Base-by-base conservation (phyloP, 2,329 filamentous ascomycete species). In the Epicoccum sorghinum region DNA sequence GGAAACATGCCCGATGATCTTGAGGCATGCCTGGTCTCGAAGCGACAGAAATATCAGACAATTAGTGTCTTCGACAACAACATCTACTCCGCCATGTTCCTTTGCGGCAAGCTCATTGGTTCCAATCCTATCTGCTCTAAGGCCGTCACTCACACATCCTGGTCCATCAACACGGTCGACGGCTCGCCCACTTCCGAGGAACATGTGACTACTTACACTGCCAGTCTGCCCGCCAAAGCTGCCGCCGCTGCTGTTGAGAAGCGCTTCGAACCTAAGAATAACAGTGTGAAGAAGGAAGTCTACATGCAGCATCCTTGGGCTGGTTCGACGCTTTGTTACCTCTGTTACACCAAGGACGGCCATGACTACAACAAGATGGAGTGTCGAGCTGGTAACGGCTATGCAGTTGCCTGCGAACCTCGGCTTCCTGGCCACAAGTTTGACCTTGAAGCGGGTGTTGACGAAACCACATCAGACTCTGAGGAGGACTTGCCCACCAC, bases 251-350 rank as follows among this genome's bases (percentile, higher is more conserved):
- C 29, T 25, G 32, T 13, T 24, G 39, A 24, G 3, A 25, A 8
- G 13, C 52, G 60, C 10, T 33, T 33, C 13, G 32, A 33, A n/a
- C 29, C 48, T 48, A 43, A 52, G 47, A 24, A 46, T 22, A 13
- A 10, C n/a, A 9, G 39, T 22, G 47, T 59, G 38, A 46, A 43
- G 3, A 54, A 39, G 14, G 48, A 49, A 14, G 61, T 67, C 0
- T 72, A 67, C 66, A 61, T 70, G 62, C 45, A 59, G 13, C 64
- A 71, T 36, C 67, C 68, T 2, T 72, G 68, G 67, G 54, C 42
- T 4, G 9, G 27, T 7, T 52, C 55, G 2, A 7, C 55, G 23
- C 27, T 64, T 3, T 72, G 68, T 50, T 71, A 63, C 49, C 47
- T 59, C 7, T 72, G 69, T 55, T 71, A 60, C 49, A 46, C 55